A percentile compares a stretch with the other conserved stretches of the same genome.
phyloP scores from a whole-genome alignment of 2,329 filamentous ascomycete genomes.

The Colletotrichum acutatum region DNA sequence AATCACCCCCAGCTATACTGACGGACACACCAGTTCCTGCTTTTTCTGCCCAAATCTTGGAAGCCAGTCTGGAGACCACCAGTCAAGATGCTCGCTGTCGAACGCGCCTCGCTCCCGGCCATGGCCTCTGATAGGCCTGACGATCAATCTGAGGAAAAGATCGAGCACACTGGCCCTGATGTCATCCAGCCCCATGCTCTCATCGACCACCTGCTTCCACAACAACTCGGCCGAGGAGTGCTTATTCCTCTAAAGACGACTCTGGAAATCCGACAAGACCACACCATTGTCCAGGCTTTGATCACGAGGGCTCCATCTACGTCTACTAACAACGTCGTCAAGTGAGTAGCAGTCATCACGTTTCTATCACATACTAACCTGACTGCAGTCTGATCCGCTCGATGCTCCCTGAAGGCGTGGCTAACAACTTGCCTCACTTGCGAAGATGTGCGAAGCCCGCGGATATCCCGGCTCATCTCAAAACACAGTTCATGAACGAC shows the following conservation, averaged over 20 bases:
- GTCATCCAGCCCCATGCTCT: slow-evolving; percentile 41
- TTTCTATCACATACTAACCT: slow-evolving; percentile 42
- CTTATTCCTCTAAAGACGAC: slow-evolving; percentile 73
- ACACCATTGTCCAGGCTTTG: slow-evolving; percentile 71
- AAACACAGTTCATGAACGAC: slow-evolving; percentile 70
- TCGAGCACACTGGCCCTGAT: slow-evolving; percentile 35
- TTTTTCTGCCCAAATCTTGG: background rate
- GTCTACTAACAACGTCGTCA: slow-evolving; percentile 77
- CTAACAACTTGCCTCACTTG: slow-evolving; percentile 76
- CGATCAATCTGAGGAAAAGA: slow-evolving; percentile 17
- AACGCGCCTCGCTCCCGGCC: slow-evolving; percentile 8
- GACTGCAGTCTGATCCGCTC: slow-evolving; percentile 53
- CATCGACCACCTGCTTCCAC: slow-evolving; percentile 48
- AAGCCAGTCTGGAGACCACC: background rate
- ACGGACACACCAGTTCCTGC: background rate
- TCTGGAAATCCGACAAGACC: slow-evolving; percentile 70
- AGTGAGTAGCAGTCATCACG: slow-evolving; percentile 60
- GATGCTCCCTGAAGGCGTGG: slow-evolving; percentile 68
- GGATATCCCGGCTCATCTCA: slow-evolving; percentile 74
- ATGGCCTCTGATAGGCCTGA: slow-evolving; percentile 16
- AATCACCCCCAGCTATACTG: background rate
- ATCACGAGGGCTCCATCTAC: slow-evolving; percentile 79
- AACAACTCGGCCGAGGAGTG: slow-evolving; percentile 56
- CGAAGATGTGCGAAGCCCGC: slow-evolving; percentile 79
- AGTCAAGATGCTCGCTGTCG: slow-evolving; percentile 24